Evolutionary conservation across 257 asterid species (phyloP).

Genomic region (Solanum piurae): DNA sequence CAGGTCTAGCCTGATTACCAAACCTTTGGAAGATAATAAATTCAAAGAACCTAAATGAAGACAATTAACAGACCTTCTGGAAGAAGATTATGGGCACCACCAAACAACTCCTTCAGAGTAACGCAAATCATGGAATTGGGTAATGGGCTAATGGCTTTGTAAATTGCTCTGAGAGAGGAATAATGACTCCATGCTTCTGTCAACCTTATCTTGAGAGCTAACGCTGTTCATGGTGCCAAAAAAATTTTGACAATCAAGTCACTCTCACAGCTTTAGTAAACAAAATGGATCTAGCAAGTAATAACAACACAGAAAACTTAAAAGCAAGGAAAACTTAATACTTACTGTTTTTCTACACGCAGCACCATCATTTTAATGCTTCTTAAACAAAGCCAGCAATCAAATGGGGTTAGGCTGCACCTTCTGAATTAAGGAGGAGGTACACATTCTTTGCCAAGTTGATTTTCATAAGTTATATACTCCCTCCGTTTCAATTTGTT

Average conservation of each 20-base stretch:
- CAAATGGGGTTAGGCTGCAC: slow-evolving; percentile 81
- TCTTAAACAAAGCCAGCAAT: slow-evolving; percentile 93
- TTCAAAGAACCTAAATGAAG: background rate
- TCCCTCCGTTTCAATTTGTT: background rate
- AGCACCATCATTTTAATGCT: slow-evolving; percentile 31
- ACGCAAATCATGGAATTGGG: slow-evolving; percentile 4
- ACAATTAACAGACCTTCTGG: slow-evolving; percentile 53
- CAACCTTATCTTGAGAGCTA: slow-evolving; percentile 76
- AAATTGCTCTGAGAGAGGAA: slow-evolving; percentile 80
- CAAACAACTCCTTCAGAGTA: slow-evolving; percentile 61
- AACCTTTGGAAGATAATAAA: background rate
- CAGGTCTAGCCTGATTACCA: slow-evolving; percentile 4
- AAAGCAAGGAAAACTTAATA: background rate
- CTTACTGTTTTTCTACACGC: slow-evolving; percentile 90
- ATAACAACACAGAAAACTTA: background rate
- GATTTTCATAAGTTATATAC: background rate
- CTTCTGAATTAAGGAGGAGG: slow-evolving; percentile 91
- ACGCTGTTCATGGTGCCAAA: slow-evolving; percentile 31
- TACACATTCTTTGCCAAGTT: slow-evolving; percentile 69
- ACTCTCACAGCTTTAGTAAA: background rate
- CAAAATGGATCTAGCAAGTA: background rate
- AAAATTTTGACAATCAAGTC: slow-evolving; percentile 1
- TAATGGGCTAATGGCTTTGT: slow-evolving; percentile 48
- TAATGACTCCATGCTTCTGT: slow-evolving; percentile 82
- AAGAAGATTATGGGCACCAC: slow-evolving; percentile 79